Conservation (phyloP, 495 filamentous ascomycete species). For the Podospora comata region DNA sequence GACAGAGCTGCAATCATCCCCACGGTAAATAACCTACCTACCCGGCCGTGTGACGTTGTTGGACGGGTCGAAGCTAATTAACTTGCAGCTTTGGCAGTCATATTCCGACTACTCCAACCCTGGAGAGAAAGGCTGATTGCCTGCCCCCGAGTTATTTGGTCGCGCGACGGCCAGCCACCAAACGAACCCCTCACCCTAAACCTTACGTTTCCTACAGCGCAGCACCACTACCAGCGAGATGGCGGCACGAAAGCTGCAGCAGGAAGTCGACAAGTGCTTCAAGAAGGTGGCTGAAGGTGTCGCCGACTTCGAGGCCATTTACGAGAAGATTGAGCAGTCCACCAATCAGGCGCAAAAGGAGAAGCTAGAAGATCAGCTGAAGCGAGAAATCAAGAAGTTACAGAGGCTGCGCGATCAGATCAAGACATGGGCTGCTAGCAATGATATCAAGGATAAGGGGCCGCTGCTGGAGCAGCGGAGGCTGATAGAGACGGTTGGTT, state of each 20-base stretch:
- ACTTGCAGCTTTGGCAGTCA: slow-evolving; percentile 6
- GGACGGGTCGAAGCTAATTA: slow-evolving; percentile 6
- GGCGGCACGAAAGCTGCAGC: slow-evolving; percentile 91
- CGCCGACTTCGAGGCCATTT: slow-evolving; percentile 84
- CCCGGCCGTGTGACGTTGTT: slow-evolving; percentile 1
- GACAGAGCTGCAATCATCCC: neutral
- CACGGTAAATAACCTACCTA: neutral
- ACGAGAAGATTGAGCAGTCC: slow-evolving; percentile 90
- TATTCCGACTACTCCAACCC: neutral
- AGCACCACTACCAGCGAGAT: slow-evolving; percentile 50
- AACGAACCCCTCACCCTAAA: slow-evolving; percentile 1
- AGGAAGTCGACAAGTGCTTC: slow-evolving; percentile 98
- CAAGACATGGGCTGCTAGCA: slow-evolving; percentile 95
- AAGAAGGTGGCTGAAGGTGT: slow-evolving; percentile 94
- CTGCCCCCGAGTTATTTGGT: slow-evolving; percentile 5
- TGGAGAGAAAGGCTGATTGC: neutral
- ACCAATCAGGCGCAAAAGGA: slow-evolving; percentile 94
- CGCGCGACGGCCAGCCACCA: slow-evolving; percentile 6
- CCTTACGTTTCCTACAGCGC: neutral
- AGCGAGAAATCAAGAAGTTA: slow-evolving; percentile 99
- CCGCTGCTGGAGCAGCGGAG: slow-evolving; percentile 89
- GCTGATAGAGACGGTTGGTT: slow-evolving; percentile 85
- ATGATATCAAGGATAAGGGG: slow-evolving; percentile 98
- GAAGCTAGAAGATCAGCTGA: slow-evolving; percentile 94
- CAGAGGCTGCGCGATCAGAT: slow-evolving; percentile 96